A percentile compares a stretch with the other conserved stretches of the same genome.
phyloP scores from a whole-genome alignment of 257 asterid genomes.

The Rubia yunnanensis region DNA sequence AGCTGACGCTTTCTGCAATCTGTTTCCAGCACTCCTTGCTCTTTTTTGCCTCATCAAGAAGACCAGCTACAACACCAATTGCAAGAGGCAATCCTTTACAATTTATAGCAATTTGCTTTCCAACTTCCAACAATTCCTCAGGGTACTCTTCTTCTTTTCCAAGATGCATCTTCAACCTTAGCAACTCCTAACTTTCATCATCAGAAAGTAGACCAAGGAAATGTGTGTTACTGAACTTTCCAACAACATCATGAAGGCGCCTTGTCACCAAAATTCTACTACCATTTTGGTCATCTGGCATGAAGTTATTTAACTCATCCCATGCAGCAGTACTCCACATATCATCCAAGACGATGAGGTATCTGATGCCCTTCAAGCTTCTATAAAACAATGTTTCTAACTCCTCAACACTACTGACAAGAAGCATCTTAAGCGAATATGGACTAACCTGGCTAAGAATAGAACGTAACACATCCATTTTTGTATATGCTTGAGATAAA shows the following conservation, averaged over 20 bases:
- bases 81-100: not conserved
- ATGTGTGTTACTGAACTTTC: not conserved
- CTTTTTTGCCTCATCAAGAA: not conserved
- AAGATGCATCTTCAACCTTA: not conserved
- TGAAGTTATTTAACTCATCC: not conserved
- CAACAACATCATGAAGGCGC: not conserved
- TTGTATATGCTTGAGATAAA: not conserved
- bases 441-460: not conserved
- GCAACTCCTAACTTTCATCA: not conserved
- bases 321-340: not conserved
- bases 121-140: not conserved
- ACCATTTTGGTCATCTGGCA: not conserved
- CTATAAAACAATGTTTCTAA: not conserved
- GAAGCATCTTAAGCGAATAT: not conserved
- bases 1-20: constrained; percentile 4
- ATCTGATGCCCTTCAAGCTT: not conserved
- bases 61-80: constrained; percentile 4
- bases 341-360: constrained; percentile 11
- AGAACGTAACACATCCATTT: not conserved
- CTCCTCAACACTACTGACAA: not conserved
- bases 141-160: not conserved
- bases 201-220: not conserved
- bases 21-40: not conserved
- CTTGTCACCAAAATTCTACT: constrained; percentile 12
- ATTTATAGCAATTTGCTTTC: not conserved